Percentiles rank a stretch among this genome's conserved stretches.
Conservation (phyloP, 345 rosid species). For the Murraya paniculata region DNA sequence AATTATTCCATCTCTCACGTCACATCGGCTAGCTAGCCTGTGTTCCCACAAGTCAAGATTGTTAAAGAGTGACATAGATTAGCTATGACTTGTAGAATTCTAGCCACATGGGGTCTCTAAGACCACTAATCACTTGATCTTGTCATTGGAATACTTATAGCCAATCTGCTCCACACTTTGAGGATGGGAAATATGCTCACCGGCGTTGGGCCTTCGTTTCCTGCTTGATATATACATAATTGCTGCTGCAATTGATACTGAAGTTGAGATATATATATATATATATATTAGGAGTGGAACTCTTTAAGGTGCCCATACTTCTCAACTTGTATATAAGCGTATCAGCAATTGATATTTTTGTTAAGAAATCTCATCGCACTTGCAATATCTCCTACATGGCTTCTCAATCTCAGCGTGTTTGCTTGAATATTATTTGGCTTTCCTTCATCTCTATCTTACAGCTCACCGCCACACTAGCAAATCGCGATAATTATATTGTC, state of each 20-base stretch:
- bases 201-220: too few species aligned
- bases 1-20: not conserved
- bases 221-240: too few species aligned
- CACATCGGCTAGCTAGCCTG: not conserved
- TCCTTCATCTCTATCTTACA: constrained; percentile 8
- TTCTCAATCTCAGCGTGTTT: constrained; percentile 1
- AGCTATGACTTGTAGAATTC: not conserved
- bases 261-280: not conserved
- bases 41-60: not conserved
- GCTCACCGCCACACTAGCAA: constrained; percentile 5
- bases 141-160: not conserved
- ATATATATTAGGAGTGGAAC: not conserved
- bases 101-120: constrained; percentile 8
- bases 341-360: not conserved
- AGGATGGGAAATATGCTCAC: too few species aligned
- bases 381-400: constrained; percentile 16
- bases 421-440: constrained; percentile 1
- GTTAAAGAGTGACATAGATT: not conserved
- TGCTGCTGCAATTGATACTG: not conserved
- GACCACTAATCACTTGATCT: not conserved
- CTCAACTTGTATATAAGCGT: constrained; percentile 14
- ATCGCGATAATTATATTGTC: constrained; percentile 39
- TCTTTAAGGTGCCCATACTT: constrained; percentile 18
- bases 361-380: not conserved
- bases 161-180: not conserved